Evolutionary conservation across 2,329 filamentous ascomycete species (phyloP).

Genomic region (Colletotrichum cereale): DNA sequence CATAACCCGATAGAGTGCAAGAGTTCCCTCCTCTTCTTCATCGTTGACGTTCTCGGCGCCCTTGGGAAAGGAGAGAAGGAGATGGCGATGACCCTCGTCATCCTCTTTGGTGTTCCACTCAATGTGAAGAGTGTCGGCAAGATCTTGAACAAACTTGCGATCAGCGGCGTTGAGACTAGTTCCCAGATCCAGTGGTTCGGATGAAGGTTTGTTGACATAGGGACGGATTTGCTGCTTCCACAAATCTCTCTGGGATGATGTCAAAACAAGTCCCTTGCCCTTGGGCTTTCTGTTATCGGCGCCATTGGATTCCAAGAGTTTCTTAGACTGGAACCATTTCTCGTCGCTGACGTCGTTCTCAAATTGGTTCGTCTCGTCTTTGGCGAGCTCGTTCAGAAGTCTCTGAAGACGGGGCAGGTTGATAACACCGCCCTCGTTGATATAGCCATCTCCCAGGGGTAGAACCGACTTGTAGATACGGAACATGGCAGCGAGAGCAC

Average conservation of each 20-base stretch:
- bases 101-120: conserved; percentile 70
- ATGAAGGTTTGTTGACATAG: conserved; percentile 79
- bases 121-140: conserved; percentile 74
- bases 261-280: conserved; percentile 76
- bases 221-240: conserved; percentile 85
- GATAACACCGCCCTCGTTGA: conserved; percentile 95
- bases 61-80: conserved; percentile 63
- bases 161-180: conserved; percentile 82
- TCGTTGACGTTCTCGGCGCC: conserved; percentile 75
- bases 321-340: conserved; percentile 92
- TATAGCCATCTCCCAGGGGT: conserved; percentile 90
- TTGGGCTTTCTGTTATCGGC: conserved; percentile 64
- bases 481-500: conserved; percentile 97
- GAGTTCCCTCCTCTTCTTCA: conserved; percentile 85
- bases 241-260: conserved; percentile 82
- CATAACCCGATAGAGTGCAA: conserved; percentile 87
- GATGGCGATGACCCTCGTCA: conserved; percentile 65
- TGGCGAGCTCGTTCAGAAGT: conserved; percentile 85
- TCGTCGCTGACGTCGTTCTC: conserved; percentile 90
- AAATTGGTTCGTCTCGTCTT: conserved; percentile 93
- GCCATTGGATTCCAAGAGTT: conserved; percentile 74
- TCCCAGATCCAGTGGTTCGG: conserved; percentile 79
- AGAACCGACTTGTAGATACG: conserved; percentile 93
- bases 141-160: conserved; percentile 91
- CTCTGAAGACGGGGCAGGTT: conserved; percentile 84